Conservation (phyloP, 2,329 filamentous ascomycete species). For the Aspergillus quadrilineatus region DNA sequence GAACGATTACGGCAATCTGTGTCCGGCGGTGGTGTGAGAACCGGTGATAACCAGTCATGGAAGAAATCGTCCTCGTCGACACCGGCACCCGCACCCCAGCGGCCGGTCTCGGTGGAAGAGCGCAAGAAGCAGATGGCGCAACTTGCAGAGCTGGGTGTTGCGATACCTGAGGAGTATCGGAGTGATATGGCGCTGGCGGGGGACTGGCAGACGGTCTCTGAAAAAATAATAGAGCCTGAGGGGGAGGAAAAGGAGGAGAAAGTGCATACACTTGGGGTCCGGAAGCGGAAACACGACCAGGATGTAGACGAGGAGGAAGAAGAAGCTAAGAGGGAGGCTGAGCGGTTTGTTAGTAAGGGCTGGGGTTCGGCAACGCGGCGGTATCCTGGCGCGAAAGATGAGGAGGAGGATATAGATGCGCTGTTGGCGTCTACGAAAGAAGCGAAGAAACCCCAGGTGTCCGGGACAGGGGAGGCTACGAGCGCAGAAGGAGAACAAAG, state of each 20-base stretch:
- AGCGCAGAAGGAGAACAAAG: conserved; percentile 9
- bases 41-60: conserved; percentile 26
- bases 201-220: conserved; percentile 75
- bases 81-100: conserved; percentile 28
- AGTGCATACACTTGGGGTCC: conserved; percentile 44
- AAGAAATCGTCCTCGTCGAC: conserved; percentile 28
- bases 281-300: conserved; percentile 46
- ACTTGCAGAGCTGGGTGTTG: conserved; percentile 81
- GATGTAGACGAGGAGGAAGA: conserved; percentile 45
- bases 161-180: conserved; percentile 74
- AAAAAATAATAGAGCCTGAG: conserved; percentile 33
- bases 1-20: conserved; percentile 80
- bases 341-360: conserved; percentile 37
- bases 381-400: conserved; percentile 41
- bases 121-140: conserved; percentile 83
- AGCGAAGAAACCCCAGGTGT: conserved; percentile 35
- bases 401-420: conserved; percentile 43
- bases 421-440: conserved; percentile 43
- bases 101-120: conserved; percentile 60
- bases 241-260: conserved; percentile 47
- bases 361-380: conserved; percentile 45
- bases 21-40: conserved; percentile 38
- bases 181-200: conserved; percentile 83
- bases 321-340: conserved; percentile 33
- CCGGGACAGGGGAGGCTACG: conserved; percentile 14